Evolutionary conservation across 164 flowering plant genomes (phyloP).

Genomic region (Aristolochia fimbriata): DNA sequence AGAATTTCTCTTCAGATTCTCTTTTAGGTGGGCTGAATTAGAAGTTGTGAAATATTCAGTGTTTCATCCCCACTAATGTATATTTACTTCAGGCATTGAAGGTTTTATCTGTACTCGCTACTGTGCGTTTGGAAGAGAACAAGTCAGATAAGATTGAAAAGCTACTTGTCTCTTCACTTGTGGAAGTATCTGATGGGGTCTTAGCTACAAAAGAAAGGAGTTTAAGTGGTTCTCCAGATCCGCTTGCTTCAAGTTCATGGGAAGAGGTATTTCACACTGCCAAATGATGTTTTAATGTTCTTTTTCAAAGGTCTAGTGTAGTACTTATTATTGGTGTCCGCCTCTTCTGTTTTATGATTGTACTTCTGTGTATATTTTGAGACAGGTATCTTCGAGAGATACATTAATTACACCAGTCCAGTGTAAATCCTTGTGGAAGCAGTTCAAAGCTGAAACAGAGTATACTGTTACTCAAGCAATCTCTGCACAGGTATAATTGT

Average conservation of each 20-base stretch:
- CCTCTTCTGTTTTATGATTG: background rate
- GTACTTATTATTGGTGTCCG: background rate
- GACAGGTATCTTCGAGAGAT: constrained; percentile 38
- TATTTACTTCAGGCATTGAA: constrained; percentile 43
- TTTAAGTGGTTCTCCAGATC: constrained; percentile 28
- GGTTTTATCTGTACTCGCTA: constrained; percentile 55
- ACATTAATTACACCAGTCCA: constrained; percentile 64
- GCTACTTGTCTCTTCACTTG: constrained; percentile 30
- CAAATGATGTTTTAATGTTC: background rate
- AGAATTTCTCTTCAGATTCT: background rate
- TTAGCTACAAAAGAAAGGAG: constrained; percentile 19
- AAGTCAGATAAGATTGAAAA: constrained; percentile 42
- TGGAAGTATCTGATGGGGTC: constrained; percentile 24
- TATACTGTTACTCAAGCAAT: constrained; percentile 59
- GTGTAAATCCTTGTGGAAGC: constrained; percentile 72
- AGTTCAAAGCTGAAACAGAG: constrained; percentile 57
- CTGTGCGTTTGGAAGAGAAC: constrained; percentile 49
- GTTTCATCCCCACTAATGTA: no score
- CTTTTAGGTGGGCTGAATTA: background rate
- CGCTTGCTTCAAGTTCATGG: constrained; percentile 79
- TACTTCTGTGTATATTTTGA: no score
- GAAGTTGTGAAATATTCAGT: background rate
- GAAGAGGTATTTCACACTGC: constrained; percentile 38
- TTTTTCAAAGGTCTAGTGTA: background rate
- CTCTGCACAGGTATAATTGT: constrained; percentile 43